These are phyloP conservation scores for Mrakia frigida DNA, from an alignment of 768 basidiomycete species.

Conservation along the genomic window DNA sequence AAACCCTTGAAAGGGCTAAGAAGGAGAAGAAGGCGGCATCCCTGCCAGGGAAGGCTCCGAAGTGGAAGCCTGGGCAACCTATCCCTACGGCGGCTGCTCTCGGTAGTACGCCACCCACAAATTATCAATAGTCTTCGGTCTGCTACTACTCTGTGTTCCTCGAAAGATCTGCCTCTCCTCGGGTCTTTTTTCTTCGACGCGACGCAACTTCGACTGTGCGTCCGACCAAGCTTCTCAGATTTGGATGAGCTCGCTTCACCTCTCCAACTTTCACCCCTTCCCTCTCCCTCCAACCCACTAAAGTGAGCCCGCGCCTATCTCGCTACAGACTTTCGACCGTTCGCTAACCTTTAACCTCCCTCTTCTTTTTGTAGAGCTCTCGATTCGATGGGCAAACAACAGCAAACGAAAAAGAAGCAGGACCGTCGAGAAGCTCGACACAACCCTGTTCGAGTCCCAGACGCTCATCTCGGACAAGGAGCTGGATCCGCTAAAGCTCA, in stretches of 20 bases:
- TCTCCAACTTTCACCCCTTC: neutral
- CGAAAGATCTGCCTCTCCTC: neutral
- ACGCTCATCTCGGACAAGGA: slow-evolving; percentile 81
- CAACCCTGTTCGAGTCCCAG: slow-evolving; percentile 89
- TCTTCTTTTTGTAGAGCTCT: neutral
- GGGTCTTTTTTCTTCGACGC: neutral
- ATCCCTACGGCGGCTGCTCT: neutral
- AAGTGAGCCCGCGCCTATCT: neutral
- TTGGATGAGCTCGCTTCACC: neutral
- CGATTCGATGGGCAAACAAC: slow-evolving; percentile 79
- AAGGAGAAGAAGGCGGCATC: neutral
- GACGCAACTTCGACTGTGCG: no score
- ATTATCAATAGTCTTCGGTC: neutral
- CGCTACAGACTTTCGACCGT: neutral
- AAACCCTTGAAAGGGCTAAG: neutral
- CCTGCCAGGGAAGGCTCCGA: neutral
- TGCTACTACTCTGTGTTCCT: neutral
- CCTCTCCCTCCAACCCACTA: neutral
- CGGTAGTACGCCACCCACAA: neutral
- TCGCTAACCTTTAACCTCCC: neutral
- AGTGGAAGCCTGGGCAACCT: slow-evolving; percentile 11
- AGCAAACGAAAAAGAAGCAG: slow-evolving; percentile 63
- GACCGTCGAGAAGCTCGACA: slow-evolving; percentile 56
- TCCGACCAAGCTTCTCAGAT: no score
- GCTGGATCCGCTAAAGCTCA: slow-evolving; percentile 53